A percentile compares a stretch with the other conserved stretches of the same genome.
These are phyloP conservation scores for Daldinia vernicosa DNA, from an alignment of 495 filamentous ascomycete genomes.

Conservation along the genomic window DNA sequence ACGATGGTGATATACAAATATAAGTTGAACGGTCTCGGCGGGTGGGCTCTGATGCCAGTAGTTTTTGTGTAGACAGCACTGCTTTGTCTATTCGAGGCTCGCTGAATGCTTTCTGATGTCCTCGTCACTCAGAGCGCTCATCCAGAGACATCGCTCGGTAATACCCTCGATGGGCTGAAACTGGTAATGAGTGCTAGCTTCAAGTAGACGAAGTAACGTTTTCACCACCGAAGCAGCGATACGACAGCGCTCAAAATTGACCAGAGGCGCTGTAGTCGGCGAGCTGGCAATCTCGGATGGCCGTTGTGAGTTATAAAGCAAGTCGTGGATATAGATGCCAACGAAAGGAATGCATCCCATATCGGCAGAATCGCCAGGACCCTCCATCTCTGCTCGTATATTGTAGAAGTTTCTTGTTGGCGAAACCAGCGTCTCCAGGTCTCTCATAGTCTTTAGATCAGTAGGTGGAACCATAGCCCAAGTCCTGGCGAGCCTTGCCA, in stretches of 20 bases:
- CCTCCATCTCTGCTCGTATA: constrained; percentile 91
- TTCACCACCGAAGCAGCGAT: constrained; percentile 93
- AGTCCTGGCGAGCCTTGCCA: constrained; percentile 76
- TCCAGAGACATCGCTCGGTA: constrained; percentile 93
- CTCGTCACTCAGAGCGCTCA: constrained; percentile 85
- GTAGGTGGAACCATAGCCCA: constrained; percentile 79
- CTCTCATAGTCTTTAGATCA: constrained; percentile 76
- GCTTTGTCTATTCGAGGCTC: constrained; percentile 48
- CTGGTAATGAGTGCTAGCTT: constrained; percentile 88
- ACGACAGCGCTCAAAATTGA: constrained; percentile 96
- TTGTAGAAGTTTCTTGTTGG: constrained; percentile 92
- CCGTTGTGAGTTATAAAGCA: constrained; percentile 95
- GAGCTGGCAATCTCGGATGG: constrained; percentile 73
- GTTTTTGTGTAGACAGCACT: not conserved
- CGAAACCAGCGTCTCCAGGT: constrained; percentile 85
- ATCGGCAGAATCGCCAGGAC: constrained; percentile 61
- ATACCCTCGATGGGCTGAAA: constrained; percentile 88
- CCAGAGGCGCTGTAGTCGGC: constrained; percentile 73
- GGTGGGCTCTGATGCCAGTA: not conserved
- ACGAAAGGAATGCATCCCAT: constrained; percentile 97
- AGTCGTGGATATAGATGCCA: constrained; percentile 91
- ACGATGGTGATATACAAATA: constrained; percentile 40
- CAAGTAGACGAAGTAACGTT: constrained; percentile 85
- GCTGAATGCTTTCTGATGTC: constrained; percentile 68
- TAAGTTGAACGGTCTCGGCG: constrained; percentile 8